Percentiles rank a stretch among this genome's conserved stretches.
phyloP scores from a whole-genome alignment of 306 rosid species.

The Notholithocarpus densiflorus region DNA sequence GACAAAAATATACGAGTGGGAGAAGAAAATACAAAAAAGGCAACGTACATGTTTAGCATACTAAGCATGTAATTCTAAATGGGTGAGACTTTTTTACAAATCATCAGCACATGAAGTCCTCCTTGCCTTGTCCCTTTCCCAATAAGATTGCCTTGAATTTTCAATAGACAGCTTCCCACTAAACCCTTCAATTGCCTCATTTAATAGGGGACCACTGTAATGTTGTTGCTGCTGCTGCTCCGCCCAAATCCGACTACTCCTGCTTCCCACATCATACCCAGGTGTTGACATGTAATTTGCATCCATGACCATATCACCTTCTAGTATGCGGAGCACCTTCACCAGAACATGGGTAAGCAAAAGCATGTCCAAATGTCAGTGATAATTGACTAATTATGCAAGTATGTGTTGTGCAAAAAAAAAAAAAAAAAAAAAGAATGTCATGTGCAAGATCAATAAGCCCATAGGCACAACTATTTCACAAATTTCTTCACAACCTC shows the following conservation, averaged over 20 bases:
- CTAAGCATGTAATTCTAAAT: constrained; percentile 13
- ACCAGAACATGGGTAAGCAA: constrained; percentile 11
- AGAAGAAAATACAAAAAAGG: constrained; percentile 23
- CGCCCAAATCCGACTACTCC: constrained; percentile 71
- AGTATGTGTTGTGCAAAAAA: background rate
- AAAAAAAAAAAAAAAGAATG: no score
- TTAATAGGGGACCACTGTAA: constrained; percentile 51
- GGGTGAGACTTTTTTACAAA: constrained; percentile 31
- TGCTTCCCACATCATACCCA: constrained; percentile 67
- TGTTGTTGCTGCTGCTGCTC: constrained; percentile 66
- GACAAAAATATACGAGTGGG: constrained; percentile 21
- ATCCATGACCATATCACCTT: constrained; percentile 93
- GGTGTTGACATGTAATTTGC: constrained; percentile 60
- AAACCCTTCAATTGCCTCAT: constrained; percentile 58
- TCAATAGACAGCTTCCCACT: constrained; percentile 71
- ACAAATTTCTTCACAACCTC: no score
- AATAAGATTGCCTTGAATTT: constrained; percentile 48
- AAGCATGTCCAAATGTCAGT: background rate
- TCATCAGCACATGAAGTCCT: constrained; percentile 54
- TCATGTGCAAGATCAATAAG: no score
- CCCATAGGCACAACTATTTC: no score
- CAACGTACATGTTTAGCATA: constrained; percentile 29
- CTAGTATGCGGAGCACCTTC: constrained; percentile 91
- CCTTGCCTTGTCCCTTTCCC: constrained; percentile 66
- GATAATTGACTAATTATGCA: background rate